Evolutionary conservation across 306 rosid species (phyloP).

Genomic region (Canavalia ensiformis): DNA sequence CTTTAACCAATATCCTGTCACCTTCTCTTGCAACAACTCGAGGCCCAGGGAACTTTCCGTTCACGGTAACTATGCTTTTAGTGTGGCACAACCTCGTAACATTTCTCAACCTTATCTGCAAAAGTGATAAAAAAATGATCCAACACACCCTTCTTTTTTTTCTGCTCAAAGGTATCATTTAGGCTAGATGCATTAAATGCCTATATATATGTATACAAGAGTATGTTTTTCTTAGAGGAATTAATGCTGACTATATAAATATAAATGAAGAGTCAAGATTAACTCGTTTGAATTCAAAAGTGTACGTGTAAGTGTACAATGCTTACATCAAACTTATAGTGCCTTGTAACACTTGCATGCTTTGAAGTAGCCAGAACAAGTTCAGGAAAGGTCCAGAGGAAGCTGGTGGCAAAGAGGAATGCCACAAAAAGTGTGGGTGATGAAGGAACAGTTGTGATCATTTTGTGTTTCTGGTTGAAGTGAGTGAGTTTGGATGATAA

Average conservation of each 20-base stretch:
- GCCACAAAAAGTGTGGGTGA: slow-evolving; percentile 37
- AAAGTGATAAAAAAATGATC: background rate
- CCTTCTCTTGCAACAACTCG: slow-evolving; percentile 72
- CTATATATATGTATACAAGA: too few relatives aligned
- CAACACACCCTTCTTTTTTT: background rate
- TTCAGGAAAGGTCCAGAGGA: slow-evolving; percentile 48
- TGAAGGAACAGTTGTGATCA: slow-evolving; percentile 51
- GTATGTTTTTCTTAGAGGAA: too few relatives aligned
- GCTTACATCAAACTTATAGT: slow-evolving; percentile 69
- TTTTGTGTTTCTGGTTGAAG: slow-evolving; percentile 30
- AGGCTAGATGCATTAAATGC: background rate
- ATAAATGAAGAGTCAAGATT: background rate
- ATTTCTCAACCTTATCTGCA: slow-evolving; percentile 63
- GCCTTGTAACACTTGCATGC: slow-evolving; percentile 63
- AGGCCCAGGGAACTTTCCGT: slow-evolving; percentile 80
- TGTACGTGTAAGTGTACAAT: background rate
- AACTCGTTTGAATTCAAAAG: background rate
- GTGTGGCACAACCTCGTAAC: slow-evolving; percentile 71
- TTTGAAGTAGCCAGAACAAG: slow-evolving; percentile 54
- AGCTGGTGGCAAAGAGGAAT: slow-evolving; percentile 51
- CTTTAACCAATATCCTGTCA: slow-evolving; percentile 71
- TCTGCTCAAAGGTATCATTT: background rate
- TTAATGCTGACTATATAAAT: too few relatives aligned
- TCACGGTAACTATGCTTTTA: slow-evolving; percentile 67
- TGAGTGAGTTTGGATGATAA: slow-evolving; percentile 11